These are phyloP conservation scores for Periconia digitata DNA, from an alignment of 2,329 filamentous ascomycete genomes.

Conservation along the genomic window DNA sequence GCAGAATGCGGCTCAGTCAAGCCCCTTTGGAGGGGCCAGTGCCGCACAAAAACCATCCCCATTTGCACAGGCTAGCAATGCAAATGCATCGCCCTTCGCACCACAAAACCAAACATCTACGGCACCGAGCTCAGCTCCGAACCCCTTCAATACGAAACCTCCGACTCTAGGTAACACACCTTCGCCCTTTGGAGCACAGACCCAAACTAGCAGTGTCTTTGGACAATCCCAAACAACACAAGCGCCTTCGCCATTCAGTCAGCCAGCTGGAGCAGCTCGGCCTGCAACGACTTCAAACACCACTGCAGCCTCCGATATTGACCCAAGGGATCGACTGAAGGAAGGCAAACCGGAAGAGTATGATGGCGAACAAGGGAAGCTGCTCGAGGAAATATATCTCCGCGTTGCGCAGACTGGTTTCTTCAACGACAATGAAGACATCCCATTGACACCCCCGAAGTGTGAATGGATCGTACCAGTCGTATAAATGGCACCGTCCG, in stretches of 20 bases:
- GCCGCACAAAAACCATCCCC: constrained; percentile 31
- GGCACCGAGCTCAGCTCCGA: constrained; percentile 9
- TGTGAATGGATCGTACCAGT: constrained; percentile 63
- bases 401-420: constrained; percentile 64
- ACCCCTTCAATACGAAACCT: constrained; percentile 22
- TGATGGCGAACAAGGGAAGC: constrained; percentile 56
- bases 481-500: not conserved
- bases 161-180: constrained; percentile 11
- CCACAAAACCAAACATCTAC: not conserved
- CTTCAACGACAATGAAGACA: constrained; percentile 68
- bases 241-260: constrained; percentile 61
- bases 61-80: constrained; percentile 18
- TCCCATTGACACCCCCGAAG: constrained; percentile 78
- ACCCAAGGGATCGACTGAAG: constrained; percentile 54
- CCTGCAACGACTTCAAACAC: constrained; percentile 13
- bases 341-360: constrained; percentile 62
- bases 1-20: constrained; percentile 5
- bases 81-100: constrained; percentile 25
- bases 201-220: constrained; percentile 12
- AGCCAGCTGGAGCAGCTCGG: constrained; percentile 11
- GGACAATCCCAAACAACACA: constrained; percentile 13
- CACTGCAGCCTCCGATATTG: constrained; percentile 14
- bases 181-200: constrained; percentile 18
- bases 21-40: constrained; percentile 29
- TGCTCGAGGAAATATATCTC: constrained; percentile 62